Percentiles rank a stretch among this genome's conserved stretches.
Conservation (phyloP, 1,284 basidiomycete species). For the Boletellus sp. region DNA sequence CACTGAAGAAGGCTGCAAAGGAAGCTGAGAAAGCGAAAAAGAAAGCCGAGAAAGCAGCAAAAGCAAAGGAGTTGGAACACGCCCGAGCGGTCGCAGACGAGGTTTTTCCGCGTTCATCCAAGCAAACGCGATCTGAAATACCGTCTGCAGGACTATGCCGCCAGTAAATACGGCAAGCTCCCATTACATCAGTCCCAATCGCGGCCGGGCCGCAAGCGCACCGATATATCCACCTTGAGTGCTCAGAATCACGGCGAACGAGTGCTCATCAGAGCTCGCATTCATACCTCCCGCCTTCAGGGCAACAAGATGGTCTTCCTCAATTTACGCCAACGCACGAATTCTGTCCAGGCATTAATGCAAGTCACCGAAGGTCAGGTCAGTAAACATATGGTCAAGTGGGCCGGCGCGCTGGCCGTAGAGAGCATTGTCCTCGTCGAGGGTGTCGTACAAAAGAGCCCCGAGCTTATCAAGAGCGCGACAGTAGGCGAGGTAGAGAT, state of each 20-base stretch:
- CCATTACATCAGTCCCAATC: constrained; percentile 92
- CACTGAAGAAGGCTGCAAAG: constrained; percentile 91
- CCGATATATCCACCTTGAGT: constrained; percentile 67
- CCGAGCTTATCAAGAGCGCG: constrained; percentile 88
- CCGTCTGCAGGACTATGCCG: constrained; percentile 70
- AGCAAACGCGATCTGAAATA: constrained; percentile 6
- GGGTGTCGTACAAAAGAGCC: constrained; percentile 78
- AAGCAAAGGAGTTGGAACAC: constrained; percentile 64
- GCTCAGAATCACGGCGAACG: constrained; percentile 72
- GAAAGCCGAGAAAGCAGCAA: constrained; percentile 80
- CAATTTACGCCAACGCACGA: constrained; percentile 83
- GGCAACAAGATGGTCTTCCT: constrained; percentile 95
- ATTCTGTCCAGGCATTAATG: constrained; percentile 89
- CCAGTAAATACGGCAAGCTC: constrained; percentile 85
- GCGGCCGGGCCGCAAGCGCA: constrained; percentile 48
- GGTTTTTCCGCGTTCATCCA: constrained; percentile 36
- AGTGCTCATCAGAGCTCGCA: constrained; percentile 84
- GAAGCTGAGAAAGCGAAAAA: constrained; percentile 92
- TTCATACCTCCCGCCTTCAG: constrained; percentile 90
- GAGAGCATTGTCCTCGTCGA: constrained; percentile 95
- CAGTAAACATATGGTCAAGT: constrained; percentile 98
- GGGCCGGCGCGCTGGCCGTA: constrained; percentile 72
- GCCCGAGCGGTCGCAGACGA: constrained; percentile 70
- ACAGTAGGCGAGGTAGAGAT: constrained; percentile 89
- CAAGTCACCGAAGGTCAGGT: constrained; percentile 76